Evolutionary conservation across 495 filamentous ascomycete genomes (phyloP).

Genomic region (Venustampulla echinocandica): DNA sequence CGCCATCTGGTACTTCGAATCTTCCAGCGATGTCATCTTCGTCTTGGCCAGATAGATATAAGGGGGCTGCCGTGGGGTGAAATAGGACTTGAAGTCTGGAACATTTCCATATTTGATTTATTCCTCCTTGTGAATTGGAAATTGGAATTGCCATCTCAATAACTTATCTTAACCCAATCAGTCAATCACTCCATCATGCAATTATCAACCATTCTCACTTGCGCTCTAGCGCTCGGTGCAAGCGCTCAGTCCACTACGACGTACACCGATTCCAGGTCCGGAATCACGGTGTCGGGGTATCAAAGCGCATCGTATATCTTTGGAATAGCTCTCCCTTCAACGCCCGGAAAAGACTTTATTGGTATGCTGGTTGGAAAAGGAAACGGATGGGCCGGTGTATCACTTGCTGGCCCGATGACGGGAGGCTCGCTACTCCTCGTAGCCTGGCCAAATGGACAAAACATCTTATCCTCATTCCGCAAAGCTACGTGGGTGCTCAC

Average conservation of each 20-base stretch:
- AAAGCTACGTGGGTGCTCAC: conserved; percentile 32
- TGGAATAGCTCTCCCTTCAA: conserved; percentile 42
- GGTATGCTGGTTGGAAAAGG: conserved; percentile 20
- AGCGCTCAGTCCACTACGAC: neutral
- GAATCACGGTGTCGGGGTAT: conserved; percentile 28
- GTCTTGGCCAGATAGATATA: no score
- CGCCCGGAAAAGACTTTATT: conserved; percentile 36
- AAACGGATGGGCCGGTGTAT: conserved; percentile 45
- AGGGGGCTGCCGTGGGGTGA: no score
- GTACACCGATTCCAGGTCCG: conserved; percentile 26
- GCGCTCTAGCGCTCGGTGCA: neutral
- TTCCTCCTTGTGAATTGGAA: no score
- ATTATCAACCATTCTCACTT: neutral
- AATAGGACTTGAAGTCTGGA: no score
- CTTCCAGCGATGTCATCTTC: no score
- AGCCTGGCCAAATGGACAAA: conserved; percentile 37
- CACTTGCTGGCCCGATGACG: conserved; percentile 45
- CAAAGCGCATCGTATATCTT: conserved; percentile 32
- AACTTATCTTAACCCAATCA: no score
- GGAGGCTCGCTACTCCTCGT: conserved; percentile 42
- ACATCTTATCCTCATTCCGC: conserved; percentile 43
- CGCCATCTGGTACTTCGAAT: no score
- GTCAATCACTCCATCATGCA: neutral
- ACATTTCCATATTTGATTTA: no score
- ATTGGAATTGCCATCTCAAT: no score